These are phyloP conservation scores for Avena sativa DNA, from an alignment of 176 grass and related monocot species.

Conservation along the genomic window DNA sequence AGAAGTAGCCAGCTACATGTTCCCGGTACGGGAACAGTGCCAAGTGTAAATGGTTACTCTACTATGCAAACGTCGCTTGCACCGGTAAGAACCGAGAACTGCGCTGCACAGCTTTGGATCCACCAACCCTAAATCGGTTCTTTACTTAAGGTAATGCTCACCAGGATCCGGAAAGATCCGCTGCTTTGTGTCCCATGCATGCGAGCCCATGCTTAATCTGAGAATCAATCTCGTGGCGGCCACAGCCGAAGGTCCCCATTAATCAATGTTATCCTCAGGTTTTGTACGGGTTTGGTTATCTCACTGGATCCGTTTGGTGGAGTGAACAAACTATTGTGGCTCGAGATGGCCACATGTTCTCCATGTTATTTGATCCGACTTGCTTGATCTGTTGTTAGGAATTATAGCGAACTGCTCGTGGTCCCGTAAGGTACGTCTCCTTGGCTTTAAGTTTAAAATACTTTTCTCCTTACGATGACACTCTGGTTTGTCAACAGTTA, in stretches of 20 bases:
- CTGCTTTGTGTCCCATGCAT: neutral
- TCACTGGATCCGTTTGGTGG: no score
- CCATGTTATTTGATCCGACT: conserved; percentile 24
- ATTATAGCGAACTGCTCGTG: neutral
- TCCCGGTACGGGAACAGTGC: no score
- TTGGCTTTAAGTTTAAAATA: neutral
- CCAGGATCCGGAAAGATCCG: conserved; percentile 42
- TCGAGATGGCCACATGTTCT: conserved; percentile 29
- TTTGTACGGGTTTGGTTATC: neutral
- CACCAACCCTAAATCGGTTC: no score
- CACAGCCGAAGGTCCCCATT: neutral
- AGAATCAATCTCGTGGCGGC: conserved; percentile 27
- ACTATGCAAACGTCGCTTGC: no score
- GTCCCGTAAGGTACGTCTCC: neutral
- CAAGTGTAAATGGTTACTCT: no score
- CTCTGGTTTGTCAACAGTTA: neutral
- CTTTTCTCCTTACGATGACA: neutral
- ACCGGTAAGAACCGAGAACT: no score
- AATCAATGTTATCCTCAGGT: conserved; percentile 49
- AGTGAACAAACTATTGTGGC: neutral
- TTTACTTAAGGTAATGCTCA: neutral
- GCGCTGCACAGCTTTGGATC: no score
- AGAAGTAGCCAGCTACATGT: no score
- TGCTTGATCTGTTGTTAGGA: conserved; percentile 3
- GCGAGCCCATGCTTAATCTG: neutral